phyloP scores from a whole-genome alignment of 352 stramenopile species.

The Phytophthora vignae region DNA sequence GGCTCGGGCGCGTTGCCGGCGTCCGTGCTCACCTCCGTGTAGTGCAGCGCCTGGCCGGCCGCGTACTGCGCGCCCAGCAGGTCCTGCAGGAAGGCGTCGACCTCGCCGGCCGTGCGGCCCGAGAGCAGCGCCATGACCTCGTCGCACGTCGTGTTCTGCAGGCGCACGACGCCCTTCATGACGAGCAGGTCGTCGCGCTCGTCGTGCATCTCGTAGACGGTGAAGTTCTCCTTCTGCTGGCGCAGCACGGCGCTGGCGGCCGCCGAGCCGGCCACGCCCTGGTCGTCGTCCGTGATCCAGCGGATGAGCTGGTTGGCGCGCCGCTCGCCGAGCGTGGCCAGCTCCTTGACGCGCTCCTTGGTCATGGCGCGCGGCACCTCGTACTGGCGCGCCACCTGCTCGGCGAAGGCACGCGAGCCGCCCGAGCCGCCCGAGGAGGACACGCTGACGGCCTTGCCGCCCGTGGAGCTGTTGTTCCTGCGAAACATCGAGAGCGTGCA shows the following conservation, averaged over 20 bases:
- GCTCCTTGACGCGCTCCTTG: constrained; percentile 44
- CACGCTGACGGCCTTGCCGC: constrained; percentile 27
- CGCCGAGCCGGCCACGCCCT: constrained; percentile 40
- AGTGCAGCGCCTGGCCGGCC: constrained; percentile 65
- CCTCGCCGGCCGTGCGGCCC: constrained; percentile 48
- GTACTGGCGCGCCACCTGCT: constrained; percentile 73
- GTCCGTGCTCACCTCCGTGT: constrained; percentile 47
- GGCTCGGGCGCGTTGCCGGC: constrained; percentile 36
- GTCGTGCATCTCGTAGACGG: constrained; percentile 76
- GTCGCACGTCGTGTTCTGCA: constrained; percentile 75
- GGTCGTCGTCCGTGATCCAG: constrained; percentile 72
- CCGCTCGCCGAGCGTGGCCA: constrained; percentile 55
- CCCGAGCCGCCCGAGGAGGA: constrained; percentile 16
- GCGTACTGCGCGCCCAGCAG: constrained; percentile 65
- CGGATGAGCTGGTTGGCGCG: constrained; percentile 72
- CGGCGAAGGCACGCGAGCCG: constrained; percentile 51
- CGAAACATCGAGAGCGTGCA: constrained; percentile 35
- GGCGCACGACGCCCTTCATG: constrained; percentile 74
- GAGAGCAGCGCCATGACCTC: constrained; percentile 75
- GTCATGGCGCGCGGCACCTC: constrained; percentile 56
- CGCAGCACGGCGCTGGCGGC: constrained; percentile 52
- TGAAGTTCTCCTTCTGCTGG: constrained; percentile 83
- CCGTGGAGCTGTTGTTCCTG: constrained; percentile 42
- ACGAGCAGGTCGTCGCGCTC: constrained; percentile 58
- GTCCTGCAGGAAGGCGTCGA: constrained; percentile 63